Percentiles rank a stretch among this genome's conserved stretches.
These are phyloP conservation scores for Thalassiosira hispida DNA, from an alignment of 352 stramenopile genomes.

Conservation along the genomic window DNA sequence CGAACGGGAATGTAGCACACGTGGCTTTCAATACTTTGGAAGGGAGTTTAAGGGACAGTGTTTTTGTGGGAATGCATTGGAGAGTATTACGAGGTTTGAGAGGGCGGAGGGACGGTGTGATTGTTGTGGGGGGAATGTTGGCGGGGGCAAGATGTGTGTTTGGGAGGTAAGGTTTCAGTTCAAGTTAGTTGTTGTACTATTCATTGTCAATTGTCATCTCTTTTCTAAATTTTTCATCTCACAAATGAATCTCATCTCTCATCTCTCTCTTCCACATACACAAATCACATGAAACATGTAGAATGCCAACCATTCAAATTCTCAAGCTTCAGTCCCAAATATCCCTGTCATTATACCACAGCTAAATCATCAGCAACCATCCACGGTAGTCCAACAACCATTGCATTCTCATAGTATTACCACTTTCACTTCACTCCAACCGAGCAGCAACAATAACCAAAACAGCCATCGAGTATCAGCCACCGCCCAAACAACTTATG, in stretches of 20 bases:
- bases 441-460: no score
- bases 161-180: constrained; percentile 6
- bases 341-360: not conserved
- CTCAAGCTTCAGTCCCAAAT: not conserved
- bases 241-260: no score
- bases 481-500: not conserved
- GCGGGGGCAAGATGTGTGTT: constrained; percentile 11
- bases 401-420: not conserved
- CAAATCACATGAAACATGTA: no score
- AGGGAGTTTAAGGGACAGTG: constrained; percentile 21
- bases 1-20: constrained; percentile 15
- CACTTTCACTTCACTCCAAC: not conserved
- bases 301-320: constrained; percentile 19
- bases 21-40: constrained; percentile 20
- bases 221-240: no score
- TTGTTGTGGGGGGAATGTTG: constrained; percentile 25
- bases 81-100: not conserved
- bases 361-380: no score
- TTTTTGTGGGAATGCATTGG: constrained; percentile 10
- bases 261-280: no score
- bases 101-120: constrained; percentile 8
- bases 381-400: not conserved
- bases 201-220: not conserved
- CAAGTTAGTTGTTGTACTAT: not conserved
- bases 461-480: no score